Evolutionary conservation across 208 protist species (phyloP).

Genomic region (Naegleria lovaniensis): DNA sequence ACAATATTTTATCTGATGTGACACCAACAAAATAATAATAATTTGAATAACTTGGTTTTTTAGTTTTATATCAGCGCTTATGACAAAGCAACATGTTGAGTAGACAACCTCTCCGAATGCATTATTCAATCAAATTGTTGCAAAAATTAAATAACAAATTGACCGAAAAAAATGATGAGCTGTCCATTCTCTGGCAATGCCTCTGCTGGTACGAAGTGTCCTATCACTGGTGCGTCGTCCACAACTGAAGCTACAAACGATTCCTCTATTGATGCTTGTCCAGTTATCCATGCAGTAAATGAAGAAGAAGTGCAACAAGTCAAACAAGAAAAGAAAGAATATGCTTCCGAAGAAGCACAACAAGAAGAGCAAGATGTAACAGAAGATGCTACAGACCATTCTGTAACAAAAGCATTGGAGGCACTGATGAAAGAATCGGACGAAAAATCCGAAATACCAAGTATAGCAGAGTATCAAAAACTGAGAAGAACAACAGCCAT

Average conservation of each 20-base stretch:
- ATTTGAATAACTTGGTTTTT: no score
- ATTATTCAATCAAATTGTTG: neutral
- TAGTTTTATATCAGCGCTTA: no score
- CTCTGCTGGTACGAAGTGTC: neutral
- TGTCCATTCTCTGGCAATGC: slow-evolving; percentile 5
- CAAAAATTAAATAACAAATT: neutral
- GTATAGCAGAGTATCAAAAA: slow-evolving; percentile 22
- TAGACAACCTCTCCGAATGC: no score
- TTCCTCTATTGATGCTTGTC: neutral
- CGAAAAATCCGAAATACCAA: neutral
- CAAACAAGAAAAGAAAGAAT: neutral
- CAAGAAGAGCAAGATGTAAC: neutral
- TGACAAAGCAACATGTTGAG: no score
- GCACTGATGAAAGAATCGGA: neutral
- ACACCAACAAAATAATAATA: no score
- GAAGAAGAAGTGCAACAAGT: slow-evolving; percentile 1
- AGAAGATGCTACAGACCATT: neutral
- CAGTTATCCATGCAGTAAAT: slow-evolving; percentile 11
- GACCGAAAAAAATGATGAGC: neutral
- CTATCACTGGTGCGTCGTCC: neutral
- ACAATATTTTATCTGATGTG: no score
- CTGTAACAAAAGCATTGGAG: neutral
- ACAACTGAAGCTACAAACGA: neutral
- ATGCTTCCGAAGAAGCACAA: neutral
- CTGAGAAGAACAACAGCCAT: neutral